Evolutionary conservation across 2,329 filamentous ascomycete genomes (phyloP).

Genomic region (Leptographium lundbergii): DNA sequence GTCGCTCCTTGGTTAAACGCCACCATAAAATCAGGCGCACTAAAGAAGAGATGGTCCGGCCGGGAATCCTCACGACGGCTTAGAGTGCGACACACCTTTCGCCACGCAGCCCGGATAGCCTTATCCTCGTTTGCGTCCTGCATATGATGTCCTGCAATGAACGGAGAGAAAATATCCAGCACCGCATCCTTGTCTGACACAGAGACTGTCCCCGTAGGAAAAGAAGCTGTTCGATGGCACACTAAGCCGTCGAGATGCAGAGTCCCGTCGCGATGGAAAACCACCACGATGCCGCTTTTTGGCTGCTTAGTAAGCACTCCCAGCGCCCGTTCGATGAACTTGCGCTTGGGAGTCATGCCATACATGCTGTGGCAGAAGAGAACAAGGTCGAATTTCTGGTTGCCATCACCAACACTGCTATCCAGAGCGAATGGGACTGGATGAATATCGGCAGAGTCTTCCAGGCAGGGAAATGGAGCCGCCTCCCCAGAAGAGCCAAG

Average conservation of each 20-base stretch:
- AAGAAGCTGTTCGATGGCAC: constrained; percentile 31
- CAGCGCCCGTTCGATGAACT: constrained; percentile 32
- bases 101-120: constrained; percentile 29
- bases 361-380: constrained; percentile 55
- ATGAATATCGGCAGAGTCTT: not conserved
- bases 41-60: constrained; percentile 31
- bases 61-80: constrained; percentile 17
- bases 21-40: constrained; percentile 34
- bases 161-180: constrained; percentile 16
- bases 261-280: constrained; percentile 40
- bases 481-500: constrained; percentile 15
- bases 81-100: constrained; percentile 35
- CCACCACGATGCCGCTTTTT: constrained; percentile 24
- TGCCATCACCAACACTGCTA: not conserved
- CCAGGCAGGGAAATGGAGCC: constrained; percentile 23
- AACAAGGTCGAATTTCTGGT: constrained; percentile 36
- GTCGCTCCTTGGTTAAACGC: constrained; percentile 35
- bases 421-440: constrained; percentile 21
- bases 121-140: constrained; percentile 14
- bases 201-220: constrained; percentile 28
- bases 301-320: constrained; percentile 31
- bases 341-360: constrained; percentile 37
- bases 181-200: constrained; percentile 30
- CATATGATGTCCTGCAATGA: not conserved
- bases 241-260: constrained; percentile 34